Conservation (phyloP, 176 grass and related monocot species). For the Musa acuminata region DNA sequence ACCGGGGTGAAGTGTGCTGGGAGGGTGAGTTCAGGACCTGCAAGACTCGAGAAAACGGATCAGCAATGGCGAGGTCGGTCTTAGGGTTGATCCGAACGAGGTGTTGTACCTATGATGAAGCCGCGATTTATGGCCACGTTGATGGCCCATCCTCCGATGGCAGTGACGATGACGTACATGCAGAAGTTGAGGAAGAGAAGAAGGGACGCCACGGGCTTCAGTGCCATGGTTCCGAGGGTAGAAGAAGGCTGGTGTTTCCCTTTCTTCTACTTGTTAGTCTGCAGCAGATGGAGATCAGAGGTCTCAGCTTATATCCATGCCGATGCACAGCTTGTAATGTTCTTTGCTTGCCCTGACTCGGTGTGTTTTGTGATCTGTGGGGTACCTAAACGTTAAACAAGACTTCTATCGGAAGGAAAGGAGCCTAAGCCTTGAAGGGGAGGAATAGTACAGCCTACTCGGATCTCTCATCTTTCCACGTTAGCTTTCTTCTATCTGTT, state of each 20-base stretch:
- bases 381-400: not conserved
- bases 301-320: too few relatives aligned
- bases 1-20: conserved; percentile 77
- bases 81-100: not conserved
- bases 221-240: conserved; percentile 28
- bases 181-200: conserved; percentile 64
- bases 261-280: too few relatives aligned
- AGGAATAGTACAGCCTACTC: not conserved
- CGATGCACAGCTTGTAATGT: not conserved
- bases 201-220: conserved; percentile 44
- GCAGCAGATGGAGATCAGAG: too few relatives aligned
- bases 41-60: not conserved
- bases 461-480: too few relatives aligned
- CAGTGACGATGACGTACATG: conserved; percentile 61
- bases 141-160: conserved; percentile 77
- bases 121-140: conserved; percentile 47
- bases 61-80: too few relatives aligned
- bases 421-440: not conserved
- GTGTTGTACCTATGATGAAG: conserved; percentile 64
- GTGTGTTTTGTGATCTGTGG: not conserved
- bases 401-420: not conserved
- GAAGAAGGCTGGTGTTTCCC: too few relatives aligned
- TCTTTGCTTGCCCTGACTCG: not conserved
- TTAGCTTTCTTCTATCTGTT: too few relatives aligned
- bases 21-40: conserved; percentile 50